Evolutionary conservation across 164 flowering plant genomes (phyloP).

Genomic region (Berberis thunbergii): DNA sequence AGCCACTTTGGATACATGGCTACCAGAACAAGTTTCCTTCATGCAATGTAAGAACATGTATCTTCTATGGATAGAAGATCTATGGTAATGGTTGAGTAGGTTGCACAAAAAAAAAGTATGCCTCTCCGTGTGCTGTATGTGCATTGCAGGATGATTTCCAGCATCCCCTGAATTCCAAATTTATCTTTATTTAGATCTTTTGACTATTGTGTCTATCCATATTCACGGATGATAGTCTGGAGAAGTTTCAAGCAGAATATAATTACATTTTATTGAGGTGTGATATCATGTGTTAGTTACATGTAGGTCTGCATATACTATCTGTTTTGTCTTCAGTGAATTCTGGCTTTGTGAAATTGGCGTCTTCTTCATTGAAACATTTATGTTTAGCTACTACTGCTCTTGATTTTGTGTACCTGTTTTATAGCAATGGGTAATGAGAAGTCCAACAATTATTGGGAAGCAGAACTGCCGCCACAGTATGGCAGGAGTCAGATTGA

Average conservation of each 20-base stretch:
- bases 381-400: not conserved
- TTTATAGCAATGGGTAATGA: constrained; percentile 82
- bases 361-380: not conserved
- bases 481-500: constrained; percentile 85
- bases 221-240: not conserved
- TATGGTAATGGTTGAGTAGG: not conserved
- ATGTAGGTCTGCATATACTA: not conserved
- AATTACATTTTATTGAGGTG: not conserved
- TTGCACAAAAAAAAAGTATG: not conserved
- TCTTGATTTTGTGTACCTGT: not conserved
- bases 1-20: constrained; percentile 94
- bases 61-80: not conserved
- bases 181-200: not conserved
- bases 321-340: not conserved
- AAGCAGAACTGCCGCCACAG: constrained; percentile 80
- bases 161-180: not conserved
- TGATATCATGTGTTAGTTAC: not conserved
- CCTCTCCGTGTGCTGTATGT: not conserved
- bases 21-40: constrained; percentile 90
- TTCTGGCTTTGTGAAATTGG: not conserved
- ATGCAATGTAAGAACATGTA: constrained; percentile 58
- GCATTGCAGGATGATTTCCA: not conserved
- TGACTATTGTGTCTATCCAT: not conserved
- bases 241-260: not conserved
- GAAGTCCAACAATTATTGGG: constrained; percentile 80